Percentiles rank a stretch among this genome's conserved stretches.
Evolutionary conservation across 2,329 filamentous ascomycete species (phyloP).

Genomic region (Fusarium sacchari): DNA sequence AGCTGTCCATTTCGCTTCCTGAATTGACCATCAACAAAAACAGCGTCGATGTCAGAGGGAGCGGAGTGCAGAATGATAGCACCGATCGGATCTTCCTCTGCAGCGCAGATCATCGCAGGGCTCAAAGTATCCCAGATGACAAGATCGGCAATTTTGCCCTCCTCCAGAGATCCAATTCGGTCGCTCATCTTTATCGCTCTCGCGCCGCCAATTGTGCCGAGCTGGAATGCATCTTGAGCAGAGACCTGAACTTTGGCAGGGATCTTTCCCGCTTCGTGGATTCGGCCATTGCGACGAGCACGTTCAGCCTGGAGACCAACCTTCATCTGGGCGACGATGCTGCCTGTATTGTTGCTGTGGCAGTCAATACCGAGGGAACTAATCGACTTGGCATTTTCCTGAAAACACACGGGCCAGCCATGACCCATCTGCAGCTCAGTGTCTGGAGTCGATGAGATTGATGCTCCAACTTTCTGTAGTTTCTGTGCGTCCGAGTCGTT

Average conservation of each 20-base stretch:
- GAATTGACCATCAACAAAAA: conserved; percentile 11
- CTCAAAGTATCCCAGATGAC: conserved; percentile 4
- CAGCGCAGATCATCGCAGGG: conserved; percentile 4
- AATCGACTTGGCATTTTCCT: conserved; percentile 3
- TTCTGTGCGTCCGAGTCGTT: conserved; percentile 7
- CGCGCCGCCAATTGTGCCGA: conserved; percentile 4
- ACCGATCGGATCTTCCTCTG: not conserved
- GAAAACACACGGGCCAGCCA: conserved; percentile 13
- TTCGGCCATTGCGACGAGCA: not conserved
- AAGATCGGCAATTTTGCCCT: conserved; percentile 8
- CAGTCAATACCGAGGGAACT: conserved; percentile 2
- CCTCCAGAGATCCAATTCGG: not conserved
- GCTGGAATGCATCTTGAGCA: not conserved
- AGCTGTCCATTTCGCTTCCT: not conserved
- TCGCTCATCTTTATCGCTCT: not conserved
- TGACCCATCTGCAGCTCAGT: conserved; percentile 14
- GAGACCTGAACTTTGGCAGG: not conserved
- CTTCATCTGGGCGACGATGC: not conserved
- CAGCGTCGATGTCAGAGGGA: not conserved
- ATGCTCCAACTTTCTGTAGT: not conserved
- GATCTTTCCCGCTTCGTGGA: not conserved
- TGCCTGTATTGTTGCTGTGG: conserved; percentile 2
- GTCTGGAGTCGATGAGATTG: not conserved
- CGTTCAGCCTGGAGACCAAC: conserved; percentile 9
- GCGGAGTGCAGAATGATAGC: conserved; percentile 6